Evolutionary conservation across 768 basidiomycete genomes (phyloP).

Genomic region (Termitomyces sp.): DNA sequence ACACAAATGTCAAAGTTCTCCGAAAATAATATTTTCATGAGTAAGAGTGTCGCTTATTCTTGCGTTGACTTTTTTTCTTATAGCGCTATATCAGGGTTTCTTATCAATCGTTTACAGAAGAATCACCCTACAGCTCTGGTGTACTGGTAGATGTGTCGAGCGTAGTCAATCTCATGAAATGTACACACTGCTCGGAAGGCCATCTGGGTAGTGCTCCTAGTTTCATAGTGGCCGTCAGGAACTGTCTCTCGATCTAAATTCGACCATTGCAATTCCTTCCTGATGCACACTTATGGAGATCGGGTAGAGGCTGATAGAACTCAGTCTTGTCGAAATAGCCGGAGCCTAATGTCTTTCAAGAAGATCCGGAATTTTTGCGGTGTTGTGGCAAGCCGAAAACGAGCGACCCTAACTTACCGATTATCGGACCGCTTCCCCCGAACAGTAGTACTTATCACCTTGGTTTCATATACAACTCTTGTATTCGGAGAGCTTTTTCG

Average conservation of each 20-base stretch:
- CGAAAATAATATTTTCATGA: conserved; percentile 12
- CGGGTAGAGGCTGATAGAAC: not conserved
- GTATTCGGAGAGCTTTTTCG: not conserved
- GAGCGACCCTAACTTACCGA: no score
- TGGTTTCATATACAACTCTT: no score
- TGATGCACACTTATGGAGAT: not conserved
- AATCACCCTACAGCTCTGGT: conserved; percentile 7
- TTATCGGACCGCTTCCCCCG: not conserved
- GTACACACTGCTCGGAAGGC: not conserved
- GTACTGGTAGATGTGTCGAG: conserved; percentile 3
- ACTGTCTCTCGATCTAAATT: not conserved
- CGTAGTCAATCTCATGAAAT: not conserved
- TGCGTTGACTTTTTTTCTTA: not conserved
- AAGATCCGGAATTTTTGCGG: no score
- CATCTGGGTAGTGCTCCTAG: no score
- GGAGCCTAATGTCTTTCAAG: no score
- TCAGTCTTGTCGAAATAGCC: no score
- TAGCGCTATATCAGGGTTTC: conserved; percentile 4
- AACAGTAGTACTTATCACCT: not conserved
- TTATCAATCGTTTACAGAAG: conserved; percentile 11
- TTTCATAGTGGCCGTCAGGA: not conserved
- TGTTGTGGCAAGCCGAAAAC: no score
- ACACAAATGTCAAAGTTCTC: conserved; percentile 14
- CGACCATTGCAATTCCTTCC: not conserved
- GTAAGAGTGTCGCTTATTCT: conserved; percentile 2